Percentiles rank a stretch among this genome's conserved stretches.
These are phyloP conservation scores for Leptomonas pyrrhocoris DNA, from an alignment of 208 protist genomes.

Conservation along the genomic window DNA sequence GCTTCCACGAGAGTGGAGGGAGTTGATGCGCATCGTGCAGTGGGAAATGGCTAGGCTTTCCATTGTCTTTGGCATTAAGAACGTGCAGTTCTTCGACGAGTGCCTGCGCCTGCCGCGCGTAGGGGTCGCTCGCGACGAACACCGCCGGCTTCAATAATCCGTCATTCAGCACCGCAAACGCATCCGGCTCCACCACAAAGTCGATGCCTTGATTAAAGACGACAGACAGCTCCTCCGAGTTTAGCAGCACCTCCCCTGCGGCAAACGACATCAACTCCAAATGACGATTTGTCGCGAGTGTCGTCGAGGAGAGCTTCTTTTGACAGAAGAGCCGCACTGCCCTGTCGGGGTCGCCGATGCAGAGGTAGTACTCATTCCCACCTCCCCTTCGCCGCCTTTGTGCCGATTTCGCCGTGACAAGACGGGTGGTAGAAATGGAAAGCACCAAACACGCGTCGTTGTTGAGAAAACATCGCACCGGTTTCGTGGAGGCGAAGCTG, in stretches of 20 bases:
- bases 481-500: constrained; percentile 15
- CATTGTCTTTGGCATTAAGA: neutral
- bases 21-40: neutral
- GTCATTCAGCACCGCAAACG: constrained; percentile 56
- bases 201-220: constrained; percentile 47
- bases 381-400: constrained; percentile 13
- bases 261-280: constrained; percentile 57
- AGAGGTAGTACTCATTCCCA: constrained; percentile 39
- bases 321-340: constrained; percentile 58
- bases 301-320: neutral
- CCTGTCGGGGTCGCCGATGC: constrained; percentile 38
- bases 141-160: constrained; percentile 43
- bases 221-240: constrained; percentile 38
- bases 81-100: constrained; percentile 11
- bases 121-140: constrained; percentile 4
- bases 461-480: constrained; percentile 32
- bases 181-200: constrained; percentile 49
- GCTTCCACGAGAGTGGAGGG: neutral
- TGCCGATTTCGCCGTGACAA: constrained; percentile 21
- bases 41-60: neutral
- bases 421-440: constrained; percentile 41
- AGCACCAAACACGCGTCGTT: constrained; percentile 54
- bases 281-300: constrained; percentile 8
- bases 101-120: constrained; percentile 1
- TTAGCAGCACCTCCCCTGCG: constrained; percentile 39